Evolutionary conservation across 140 eudicot genomes (phyloP).

Genomic region (Flaveria floridana): DNA sequence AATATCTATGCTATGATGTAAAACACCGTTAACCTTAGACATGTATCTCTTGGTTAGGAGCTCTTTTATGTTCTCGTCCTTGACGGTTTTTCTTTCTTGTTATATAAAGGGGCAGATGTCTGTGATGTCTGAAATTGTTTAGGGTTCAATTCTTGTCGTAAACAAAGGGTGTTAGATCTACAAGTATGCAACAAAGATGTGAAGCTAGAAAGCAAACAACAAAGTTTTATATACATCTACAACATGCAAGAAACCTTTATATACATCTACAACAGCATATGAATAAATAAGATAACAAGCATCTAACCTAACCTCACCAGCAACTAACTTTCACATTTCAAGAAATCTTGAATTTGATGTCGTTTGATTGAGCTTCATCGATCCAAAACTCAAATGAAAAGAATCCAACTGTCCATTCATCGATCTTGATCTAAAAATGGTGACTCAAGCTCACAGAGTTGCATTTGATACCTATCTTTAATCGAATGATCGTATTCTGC

Average conservation of each 20-base stretch:
- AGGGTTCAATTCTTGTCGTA: too few relatives aligned
- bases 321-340: slow-evolving; percentile 25
- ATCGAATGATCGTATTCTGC: background rate
- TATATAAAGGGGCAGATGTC: too few relatives aligned
- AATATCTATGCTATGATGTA: too few relatives aligned
- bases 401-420: background rate
- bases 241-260: slow-evolving; percentile 5
- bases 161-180: too few relatives aligned
- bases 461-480: background rate
- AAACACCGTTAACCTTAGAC: too few relatives aligned
- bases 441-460: background rate
- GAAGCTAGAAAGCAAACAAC: slow-evolving; percentile 3
- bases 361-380: slow-evolving; percentile 41
- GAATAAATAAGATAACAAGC: slow-evolving; percentile 9
- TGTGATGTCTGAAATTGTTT: too few relatives aligned
- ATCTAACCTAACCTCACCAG: background rate
- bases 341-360: slow-evolving; percentile 41
- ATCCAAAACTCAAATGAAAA: slow-evolving; percentile 11
- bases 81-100: too few relatives aligned
- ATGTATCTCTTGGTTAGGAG: too few relatives aligned
- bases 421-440: background rate
- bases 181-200: background rate
- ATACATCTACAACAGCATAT: slow-evolving; percentile 24
- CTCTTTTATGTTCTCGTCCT: too few relatives aligned
- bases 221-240: slow-evolving; percentile 16